phyloP scores from a whole-genome alignment of 1,139 yeast species.

The Pichia sp. region DNA sequence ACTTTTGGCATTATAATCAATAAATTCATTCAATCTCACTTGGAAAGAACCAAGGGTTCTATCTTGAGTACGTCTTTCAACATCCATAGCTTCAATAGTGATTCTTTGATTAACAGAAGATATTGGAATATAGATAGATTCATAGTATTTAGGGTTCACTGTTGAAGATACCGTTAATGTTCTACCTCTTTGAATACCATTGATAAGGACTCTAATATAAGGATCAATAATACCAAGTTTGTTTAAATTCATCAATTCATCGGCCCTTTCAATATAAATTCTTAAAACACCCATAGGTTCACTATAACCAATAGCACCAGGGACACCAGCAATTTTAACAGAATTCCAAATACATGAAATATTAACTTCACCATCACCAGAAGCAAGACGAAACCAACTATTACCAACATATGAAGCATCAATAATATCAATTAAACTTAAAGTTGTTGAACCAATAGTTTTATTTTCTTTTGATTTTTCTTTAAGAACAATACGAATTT shows the following conservation, averaged over 20 bases:
- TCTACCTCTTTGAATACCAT: constrained; percentile 71
- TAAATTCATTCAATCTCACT: constrained; percentile 58
- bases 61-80: constrained; percentile 68
- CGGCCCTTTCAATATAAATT: constrained; percentile 63
- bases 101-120: constrained; percentile 76
- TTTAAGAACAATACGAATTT: constrained; percentile 58
- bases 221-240: constrained; percentile 91
- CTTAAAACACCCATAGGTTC: constrained; percentile 93
- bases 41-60: constrained; percentile 82
- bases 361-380: constrained; percentile 65
- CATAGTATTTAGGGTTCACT: constrained; percentile 80
- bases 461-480: constrained; percentile 49
- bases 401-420: constrained; percentile 75
- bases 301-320: constrained; percentile 73
- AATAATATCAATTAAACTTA: constrained; percentile 62
- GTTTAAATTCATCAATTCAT: constrained; percentile 75
- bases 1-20: constrained; percentile 62
- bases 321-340: constrained; percentile 54
- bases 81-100: constrained; percentile 88
- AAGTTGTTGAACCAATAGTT: constrained; percentile 54
- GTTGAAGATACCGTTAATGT: constrained; percentile 64
- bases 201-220: constrained; percentile 71
- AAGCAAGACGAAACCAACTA: constrained; percentile 63
- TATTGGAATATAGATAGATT: constrained; percentile 72
- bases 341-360: constrained; percentile 80